phyloP scores from a whole-genome alignment of 352 stramenopile species.

The Globisporangium uncinulatum region DNA sequence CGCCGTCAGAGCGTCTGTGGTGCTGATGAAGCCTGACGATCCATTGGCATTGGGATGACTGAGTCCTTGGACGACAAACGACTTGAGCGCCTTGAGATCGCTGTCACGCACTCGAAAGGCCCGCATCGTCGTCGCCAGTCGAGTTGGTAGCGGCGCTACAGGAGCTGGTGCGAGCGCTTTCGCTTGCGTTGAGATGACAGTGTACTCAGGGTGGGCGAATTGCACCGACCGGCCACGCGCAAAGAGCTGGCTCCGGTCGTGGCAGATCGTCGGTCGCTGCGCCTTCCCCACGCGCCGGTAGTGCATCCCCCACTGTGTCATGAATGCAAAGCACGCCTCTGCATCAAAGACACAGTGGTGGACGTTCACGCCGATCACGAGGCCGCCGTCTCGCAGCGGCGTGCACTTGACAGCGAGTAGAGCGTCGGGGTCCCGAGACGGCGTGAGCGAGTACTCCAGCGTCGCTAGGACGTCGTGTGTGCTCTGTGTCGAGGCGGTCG shows the following conservation, averaged over 20 bases:
- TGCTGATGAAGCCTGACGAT: slow-evolving; percentile 4
- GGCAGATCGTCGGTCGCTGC: slow-evolving; percentile 1
- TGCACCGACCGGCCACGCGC: background rate
- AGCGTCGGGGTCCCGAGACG: background rate
- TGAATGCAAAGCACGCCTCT: slow-evolving; percentile 8
- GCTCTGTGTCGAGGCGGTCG: background rate
- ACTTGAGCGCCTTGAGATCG: slow-evolving; percentile 6
- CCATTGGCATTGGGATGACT: background rate
- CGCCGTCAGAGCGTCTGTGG: slow-evolving; percentile 11
- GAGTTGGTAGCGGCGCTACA: background rate
- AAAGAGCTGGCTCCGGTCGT: slow-evolving; percentile 8
- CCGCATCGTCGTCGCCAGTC: slow-evolving; percentile 1
- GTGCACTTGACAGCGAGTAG: slow-evolving; percentile 11
- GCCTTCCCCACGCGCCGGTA: slow-evolving; percentile 3
- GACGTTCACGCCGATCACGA: slow-evolving; percentile 14
- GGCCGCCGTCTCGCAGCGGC: slow-evolving; percentile 2
- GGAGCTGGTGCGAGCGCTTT: background rate
- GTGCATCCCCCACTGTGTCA: slow-evolving; percentile 13
- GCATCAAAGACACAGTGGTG: slow-evolving; percentile 13
- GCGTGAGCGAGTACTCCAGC: slow-evolving; percentile 1
- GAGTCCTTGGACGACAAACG: background rate
- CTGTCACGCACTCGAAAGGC: slow-evolving; percentile 2
- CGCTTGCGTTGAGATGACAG: background rate
- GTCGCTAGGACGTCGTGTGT: slow-evolving; percentile 2
- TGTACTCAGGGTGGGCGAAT: slow-evolving; percentile 15